Evolutionary conservation across 2,329 filamentous ascomycete genomes (phyloP).

Genomic region (Calonectria leucothoes): DNA sequence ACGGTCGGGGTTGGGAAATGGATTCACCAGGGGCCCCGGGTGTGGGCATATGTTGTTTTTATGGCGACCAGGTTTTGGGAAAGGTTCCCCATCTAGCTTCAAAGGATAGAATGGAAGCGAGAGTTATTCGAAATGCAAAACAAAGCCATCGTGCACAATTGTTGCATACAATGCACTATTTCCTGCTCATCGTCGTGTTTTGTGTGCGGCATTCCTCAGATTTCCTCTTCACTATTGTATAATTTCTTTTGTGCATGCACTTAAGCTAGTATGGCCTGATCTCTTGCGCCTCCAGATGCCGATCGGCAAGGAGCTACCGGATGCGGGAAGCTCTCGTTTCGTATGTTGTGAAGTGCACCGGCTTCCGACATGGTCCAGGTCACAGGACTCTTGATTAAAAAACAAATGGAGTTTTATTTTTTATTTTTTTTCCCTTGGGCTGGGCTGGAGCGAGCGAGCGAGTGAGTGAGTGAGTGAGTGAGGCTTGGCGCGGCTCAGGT

Average conservation of each 20-base stretch:
- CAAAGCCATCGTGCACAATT: background rate
- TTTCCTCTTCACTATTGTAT: background rate
- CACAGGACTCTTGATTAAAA: background rate
- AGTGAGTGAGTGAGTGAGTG: too few species aligned
- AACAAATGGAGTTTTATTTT: background rate
- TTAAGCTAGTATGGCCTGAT: background rate
- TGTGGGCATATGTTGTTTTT: background rate
- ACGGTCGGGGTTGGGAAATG: background rate
- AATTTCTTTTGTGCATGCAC: background rate
- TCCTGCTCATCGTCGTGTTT: too few species aligned
- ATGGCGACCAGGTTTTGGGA: background rate
- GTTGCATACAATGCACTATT: background rate
- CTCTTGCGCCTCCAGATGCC: background rate
- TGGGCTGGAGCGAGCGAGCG: too few species aligned
- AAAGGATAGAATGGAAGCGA: background rate
- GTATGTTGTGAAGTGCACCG: background rate
- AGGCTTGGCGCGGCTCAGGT: background rate
- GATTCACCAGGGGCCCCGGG: background rate
- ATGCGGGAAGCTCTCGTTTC: background rate
- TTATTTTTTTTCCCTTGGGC: background rate
- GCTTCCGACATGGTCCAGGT: background rate
- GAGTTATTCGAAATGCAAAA: slow-evolving; percentile 2
- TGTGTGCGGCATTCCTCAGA: background rate
- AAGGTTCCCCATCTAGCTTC: background rate
- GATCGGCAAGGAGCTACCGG: background rate